Conservation (phyloP, 1,139 yeast species). For the Saccharomyces hybrid region DNA sequence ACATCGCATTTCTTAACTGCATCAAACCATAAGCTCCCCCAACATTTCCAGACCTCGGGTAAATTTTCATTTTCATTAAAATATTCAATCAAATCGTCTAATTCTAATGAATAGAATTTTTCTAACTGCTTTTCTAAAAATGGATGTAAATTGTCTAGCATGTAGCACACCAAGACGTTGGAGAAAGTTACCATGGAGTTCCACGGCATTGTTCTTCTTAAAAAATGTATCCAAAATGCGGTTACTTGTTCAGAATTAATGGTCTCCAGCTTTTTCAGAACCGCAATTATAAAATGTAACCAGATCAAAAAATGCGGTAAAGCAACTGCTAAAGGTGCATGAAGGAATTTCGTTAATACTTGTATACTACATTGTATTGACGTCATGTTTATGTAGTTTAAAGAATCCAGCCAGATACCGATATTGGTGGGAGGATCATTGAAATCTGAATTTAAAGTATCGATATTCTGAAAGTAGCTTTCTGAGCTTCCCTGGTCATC, state of each 20-base stretch:
- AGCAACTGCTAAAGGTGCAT: conserved; percentile 65
- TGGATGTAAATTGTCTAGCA: conserved; percentile 21
- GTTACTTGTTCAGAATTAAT: conserved; percentile 22
- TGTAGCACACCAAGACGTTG: conserved; percentile 6
- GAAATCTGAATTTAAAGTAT: conserved; percentile 14
- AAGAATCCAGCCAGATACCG: conserved; percentile 52
- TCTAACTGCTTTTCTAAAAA: conserved; percentile 19
- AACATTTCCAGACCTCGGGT: conserved; percentile 75
- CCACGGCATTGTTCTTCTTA: conserved; percentile 59
- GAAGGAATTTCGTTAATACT: conserved; percentile 55
- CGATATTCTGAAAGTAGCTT: conserved; percentile 26
- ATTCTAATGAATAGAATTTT: conserved; percentile 14
- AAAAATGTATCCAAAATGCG: conserved; percentile 42
- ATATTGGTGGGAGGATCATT: conserved; percentile 17
- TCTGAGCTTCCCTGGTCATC: conserved; percentile 33
- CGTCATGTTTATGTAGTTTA: conserved; percentile 53
- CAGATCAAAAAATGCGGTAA: conserved; percentile 66
- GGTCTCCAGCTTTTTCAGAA: conserved; percentile 42
- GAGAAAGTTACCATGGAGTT: conserved; percentile 44
- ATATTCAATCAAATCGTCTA: conserved; percentile 34
- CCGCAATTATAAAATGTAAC: conserved; percentile 58
- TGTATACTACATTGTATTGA: conserved; percentile 60
- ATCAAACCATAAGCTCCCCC: conserved; percentile 70
- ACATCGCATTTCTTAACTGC: conserved; percentile 39
- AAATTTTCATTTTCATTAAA: conserved; percentile 54